These are phyloP conservation scores for Claviceps fusiformis DNA, from an alignment of 2,329 filamentous ascomycete species.

Conservation along the genomic window DNA sequence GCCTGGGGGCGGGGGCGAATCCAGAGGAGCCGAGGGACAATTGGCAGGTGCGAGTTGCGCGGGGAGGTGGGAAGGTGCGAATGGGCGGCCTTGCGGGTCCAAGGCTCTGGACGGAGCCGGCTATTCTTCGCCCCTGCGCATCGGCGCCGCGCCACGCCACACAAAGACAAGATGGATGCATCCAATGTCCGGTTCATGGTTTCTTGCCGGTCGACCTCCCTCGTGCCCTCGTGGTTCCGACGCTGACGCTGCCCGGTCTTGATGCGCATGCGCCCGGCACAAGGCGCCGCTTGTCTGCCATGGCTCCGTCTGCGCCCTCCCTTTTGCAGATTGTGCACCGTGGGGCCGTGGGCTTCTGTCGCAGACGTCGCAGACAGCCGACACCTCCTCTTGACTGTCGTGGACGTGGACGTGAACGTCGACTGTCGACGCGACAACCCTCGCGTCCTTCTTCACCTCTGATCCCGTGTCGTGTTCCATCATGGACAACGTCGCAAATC, in stretches of 20 bases:
- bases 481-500: neutral
- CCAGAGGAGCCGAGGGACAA: constrained; percentile 3
- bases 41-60: too few relatives aligned
- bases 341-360: neutral
- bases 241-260: neutral
- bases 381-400: neutral
- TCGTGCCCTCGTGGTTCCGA: neutral
- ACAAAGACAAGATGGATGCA: neutral
- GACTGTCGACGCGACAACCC: constrained; percentile 2
- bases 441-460: neutral
- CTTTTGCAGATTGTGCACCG: neutral
- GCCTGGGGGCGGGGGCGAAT: neutral
- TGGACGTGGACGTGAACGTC: neutral
- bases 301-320: neutral
- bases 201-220: neutral
- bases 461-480: neutral
- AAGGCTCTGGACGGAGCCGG: constrained; percentile 1
- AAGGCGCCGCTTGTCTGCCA: neutral
- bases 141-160: neutral
- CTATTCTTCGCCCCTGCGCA: constrained; percentile 3
- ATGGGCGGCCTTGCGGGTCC: neutral
- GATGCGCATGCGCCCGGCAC: neutral
- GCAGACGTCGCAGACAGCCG: neutral
- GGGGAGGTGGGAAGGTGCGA: too few relatives aligned
- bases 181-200: neutral